Conservation (phyloP, 2,329 filamentous ascomycete genomes). For the Ceratocystis alfenasii region DNA sequence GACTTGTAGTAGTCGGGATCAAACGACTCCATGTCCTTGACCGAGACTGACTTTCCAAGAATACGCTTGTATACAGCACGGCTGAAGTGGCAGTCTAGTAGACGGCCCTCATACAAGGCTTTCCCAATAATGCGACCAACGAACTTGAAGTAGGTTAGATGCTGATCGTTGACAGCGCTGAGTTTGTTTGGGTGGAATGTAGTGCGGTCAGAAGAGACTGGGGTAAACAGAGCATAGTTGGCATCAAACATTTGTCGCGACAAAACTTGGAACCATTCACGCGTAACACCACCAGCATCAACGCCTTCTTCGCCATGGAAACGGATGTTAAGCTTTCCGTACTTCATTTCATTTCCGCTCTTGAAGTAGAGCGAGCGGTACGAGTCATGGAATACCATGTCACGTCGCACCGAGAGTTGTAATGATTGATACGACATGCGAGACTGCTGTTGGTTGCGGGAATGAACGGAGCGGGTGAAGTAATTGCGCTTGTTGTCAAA, state of each 20-base stretch:
- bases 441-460: conserved; percentile 50
- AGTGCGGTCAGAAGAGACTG: conserved; percentile 90
- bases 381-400: conserved; percentile 94
- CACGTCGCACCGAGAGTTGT: conserved; percentile 79
- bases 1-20: conserved; percentile 99
- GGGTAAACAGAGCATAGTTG: conserved; percentile 91
- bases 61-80: conserved; percentile 97
- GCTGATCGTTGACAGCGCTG: conserved; percentile 87
- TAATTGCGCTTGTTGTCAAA: conserved; percentile 99
- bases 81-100: conserved; percentile 97
- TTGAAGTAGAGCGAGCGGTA: conserved; percentile 99
- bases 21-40: conserved; percentile 99
- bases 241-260: conserved; percentile 98
- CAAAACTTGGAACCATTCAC: conserved; percentile 98
- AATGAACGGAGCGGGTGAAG: conserved; percentile 87
- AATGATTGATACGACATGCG: conserved; percentile 60
- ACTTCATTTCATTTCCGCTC: conserved; percentile 92
- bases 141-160: conserved; percentile 98
- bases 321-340: conserved; percentile 92
- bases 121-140: conserved; percentile 98
- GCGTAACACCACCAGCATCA: conserved; percentile 90
- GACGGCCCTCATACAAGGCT: conserved; percentile 86
- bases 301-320: conserved; percentile 97
- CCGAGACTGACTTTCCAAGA: conserved; percentile 82
- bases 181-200: conserved; percentile 97